phyloP scores from a whole-genome alignment of 225 moss, liverwort and hornwort species.

The Pleurozium schreberi region DNA sequence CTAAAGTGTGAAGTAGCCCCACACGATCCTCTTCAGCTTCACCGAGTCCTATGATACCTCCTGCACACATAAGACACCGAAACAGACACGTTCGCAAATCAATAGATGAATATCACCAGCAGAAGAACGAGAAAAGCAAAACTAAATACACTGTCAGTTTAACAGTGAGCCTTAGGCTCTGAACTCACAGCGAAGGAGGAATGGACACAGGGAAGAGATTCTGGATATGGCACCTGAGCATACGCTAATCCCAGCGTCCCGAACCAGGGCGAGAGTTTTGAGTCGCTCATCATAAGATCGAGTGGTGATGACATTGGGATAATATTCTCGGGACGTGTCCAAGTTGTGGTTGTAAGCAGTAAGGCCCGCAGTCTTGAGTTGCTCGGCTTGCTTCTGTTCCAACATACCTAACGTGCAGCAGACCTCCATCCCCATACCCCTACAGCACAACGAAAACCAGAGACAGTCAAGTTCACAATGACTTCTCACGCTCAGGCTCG shows the following conservation, averaged over 20 bases:
- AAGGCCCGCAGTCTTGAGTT: conserved; percentile 83
- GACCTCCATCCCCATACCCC: conserved; percentile 99
- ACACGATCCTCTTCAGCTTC: conserved; percentile 95
- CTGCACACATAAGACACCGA: conserved; percentile 18
- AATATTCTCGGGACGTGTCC: conserved; percentile 89
- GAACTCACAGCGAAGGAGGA: background rate
- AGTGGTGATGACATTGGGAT: conserved; percentile 78
- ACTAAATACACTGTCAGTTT: background rate
- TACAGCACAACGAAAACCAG: conserved; percentile 9
- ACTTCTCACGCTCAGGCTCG: background rate
- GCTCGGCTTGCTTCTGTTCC: conserved; percentile 94
- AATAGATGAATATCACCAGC: background rate
- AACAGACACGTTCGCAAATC: background rate
- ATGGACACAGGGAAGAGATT: background rate
- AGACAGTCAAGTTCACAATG: background rate
- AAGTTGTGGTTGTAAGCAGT: conserved; percentile 97
- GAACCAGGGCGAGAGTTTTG: conserved; percentile 76
- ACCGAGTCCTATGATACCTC: conserved; percentile 97
- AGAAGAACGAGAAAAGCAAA: background rate
- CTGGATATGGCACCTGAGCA: conserved; percentile 66
- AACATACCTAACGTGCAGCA: conserved; percentile 99
- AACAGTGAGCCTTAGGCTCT: background rate
- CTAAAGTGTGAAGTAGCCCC: conserved; percentile 79
- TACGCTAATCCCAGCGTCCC: conserved; percentile 91
- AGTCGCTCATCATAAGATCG: conserved; percentile 95